Evolutionary conservation across 768 basidiomycete genomes (phyloP).

Genomic region (Collybia mongolica): DNA sequence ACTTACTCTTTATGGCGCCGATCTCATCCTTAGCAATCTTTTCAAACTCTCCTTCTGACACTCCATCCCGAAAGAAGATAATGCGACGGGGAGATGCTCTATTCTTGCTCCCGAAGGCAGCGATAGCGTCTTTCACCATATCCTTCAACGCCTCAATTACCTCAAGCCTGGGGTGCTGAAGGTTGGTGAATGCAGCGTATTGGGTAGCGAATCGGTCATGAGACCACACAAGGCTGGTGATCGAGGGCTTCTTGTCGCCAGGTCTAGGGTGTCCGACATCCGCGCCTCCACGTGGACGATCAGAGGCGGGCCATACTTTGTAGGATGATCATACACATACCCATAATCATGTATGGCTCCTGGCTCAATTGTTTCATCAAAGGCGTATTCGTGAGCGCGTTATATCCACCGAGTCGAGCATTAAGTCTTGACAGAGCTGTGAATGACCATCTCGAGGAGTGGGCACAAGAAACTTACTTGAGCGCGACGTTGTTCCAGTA

Average conservation of each 20-base stretch:
- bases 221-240: constrained; percentile 60
- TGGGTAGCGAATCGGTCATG: constrained; percentile 40
- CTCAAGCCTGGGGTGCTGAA: constrained; percentile 49
- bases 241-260: constrained; percentile 49
- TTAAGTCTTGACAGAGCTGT: constrained; percentile 39
- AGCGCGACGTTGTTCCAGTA: constrained; percentile 58
- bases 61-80: constrained; percentile 25
- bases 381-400: constrained; percentile 31
- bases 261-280: constrained; percentile 66
- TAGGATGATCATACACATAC: constrained; percentile 13
- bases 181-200: constrained; percentile 39
- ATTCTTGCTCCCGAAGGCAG: constrained; percentile 10
- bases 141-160: constrained; percentile 39
- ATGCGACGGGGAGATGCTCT: constrained; percentile 6
- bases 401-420: constrained; percentile 51
- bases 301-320: background rate
- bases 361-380: constrained; percentile 20
- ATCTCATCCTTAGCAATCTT: constrained; percentile 16
- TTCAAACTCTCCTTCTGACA: constrained; percentile 28
- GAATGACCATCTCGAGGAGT: background rate
- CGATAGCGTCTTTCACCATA: constrained; percentile 29
- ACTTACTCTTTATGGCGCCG: constrained; percentile 10
- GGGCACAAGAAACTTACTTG: constrained; percentile 34
- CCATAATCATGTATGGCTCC: constrained; percentile 38
- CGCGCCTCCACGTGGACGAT: constrained; percentile 37